A percentile compares a stretch with the other conserved stretches of the same genome.
phyloP scores from a whole-genome alignment of 805 yeast genomes.

The Cyberlindnera saturnus region DNA sequence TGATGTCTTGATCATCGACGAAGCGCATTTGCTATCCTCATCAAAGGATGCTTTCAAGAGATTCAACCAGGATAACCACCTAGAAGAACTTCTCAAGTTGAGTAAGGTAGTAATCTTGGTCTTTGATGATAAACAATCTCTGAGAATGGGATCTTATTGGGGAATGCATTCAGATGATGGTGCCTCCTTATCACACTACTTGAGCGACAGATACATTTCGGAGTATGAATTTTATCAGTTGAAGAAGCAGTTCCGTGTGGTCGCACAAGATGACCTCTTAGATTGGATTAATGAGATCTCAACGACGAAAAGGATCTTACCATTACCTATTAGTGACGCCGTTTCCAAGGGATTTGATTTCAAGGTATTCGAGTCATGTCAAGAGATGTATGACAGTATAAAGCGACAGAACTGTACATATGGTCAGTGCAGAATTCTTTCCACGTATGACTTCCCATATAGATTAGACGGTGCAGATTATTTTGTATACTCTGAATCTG shows the following conservation, averaged over 20 bases:
- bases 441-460: slow-evolving; percentile 43
- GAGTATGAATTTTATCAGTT: slow-evolving; percentile 21
- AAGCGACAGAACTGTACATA: slow-evolving; percentile 23
- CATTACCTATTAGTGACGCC: slow-evolving; percentile 25
- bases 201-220: slow-evolving; percentile 1
- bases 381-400: slow-evolving; percentile 34
- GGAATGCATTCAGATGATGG: slow-evolving; percentile 27
- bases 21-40: slow-evolving; percentile 39
- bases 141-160: slow-evolving; percentile 44
- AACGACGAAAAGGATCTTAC: slow-evolving; percentile 28
- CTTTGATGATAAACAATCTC: slow-evolving; percentile 39
- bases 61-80: slow-evolving; percentile 38
- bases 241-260: slow-evolving; percentile 37
- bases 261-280: slow-evolving; percentile 32
- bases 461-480: slow-evolving; percentile 39
- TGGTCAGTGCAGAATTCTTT: slow-evolving; percentile 38
- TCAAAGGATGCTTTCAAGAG: slow-evolving; percentile 39
- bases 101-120: slow-evolving; percentile 36
- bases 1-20: slow-evolving; percentile 39
- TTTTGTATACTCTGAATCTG: slow-evolving; percentile 37
- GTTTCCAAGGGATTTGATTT: slow-evolving; percentile 23
- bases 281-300: slow-evolving; percentile 36
- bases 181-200: slow-evolving; percentile 24
- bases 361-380: slow-evolving; percentile 35
- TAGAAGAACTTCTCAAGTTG: slow-evolving; percentile 33